These are phyloP conservation scores for Turritis glabra DNA, from an alignment of 345 rosid genomes.

Conservation along the genomic window DNA sequence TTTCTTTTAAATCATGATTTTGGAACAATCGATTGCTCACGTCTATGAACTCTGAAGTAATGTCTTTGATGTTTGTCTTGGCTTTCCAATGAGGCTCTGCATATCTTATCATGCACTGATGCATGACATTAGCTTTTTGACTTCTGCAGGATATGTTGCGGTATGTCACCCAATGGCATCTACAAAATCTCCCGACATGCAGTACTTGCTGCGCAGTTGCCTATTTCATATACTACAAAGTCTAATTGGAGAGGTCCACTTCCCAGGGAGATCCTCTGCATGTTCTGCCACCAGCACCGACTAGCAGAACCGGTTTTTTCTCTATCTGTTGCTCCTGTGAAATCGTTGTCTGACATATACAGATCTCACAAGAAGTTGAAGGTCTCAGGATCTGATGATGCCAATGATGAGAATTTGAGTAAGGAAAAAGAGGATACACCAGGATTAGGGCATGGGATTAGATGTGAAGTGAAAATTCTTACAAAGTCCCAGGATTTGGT, in stretches of 20 bases:
- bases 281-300: conserved; percentile 83
- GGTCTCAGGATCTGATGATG: conserved; percentile 40
- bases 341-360: conserved; percentile 46
- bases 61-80: conserved; percentile 1
- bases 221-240: conserved; percentile 61
- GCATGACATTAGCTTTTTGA: conserved; percentile 16
- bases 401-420: conserved; percentile 12
- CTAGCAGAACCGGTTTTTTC: conserved; percentile 76
- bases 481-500: conserved; percentile 65
- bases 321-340: conserved; percentile 40
- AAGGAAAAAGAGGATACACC: conserved; percentile 34
- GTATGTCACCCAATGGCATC: conserved; percentile 75
- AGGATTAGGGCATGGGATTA: conserved; percentile 45
- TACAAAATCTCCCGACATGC: conserved; percentile 85
- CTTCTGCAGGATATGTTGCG: conserved; percentile 57
- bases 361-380: conserved; percentile 59
- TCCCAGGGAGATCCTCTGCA: conserved; percentile 73
- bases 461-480: conserved; percentile 68
- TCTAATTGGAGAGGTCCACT: conserved; percentile 83
- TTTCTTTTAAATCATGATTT: neutral
- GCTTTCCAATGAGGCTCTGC: neutral
- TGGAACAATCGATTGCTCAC: neutral
- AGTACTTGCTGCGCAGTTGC: conserved; percentile 68
- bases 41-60: conserved; percentile 3
- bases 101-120: neutral